These are phyloP conservation scores for Didymella glomerata DNA, from an alignment of 2,329 filamentous ascomycete genomes.

Conservation along the genomic window DNA sequence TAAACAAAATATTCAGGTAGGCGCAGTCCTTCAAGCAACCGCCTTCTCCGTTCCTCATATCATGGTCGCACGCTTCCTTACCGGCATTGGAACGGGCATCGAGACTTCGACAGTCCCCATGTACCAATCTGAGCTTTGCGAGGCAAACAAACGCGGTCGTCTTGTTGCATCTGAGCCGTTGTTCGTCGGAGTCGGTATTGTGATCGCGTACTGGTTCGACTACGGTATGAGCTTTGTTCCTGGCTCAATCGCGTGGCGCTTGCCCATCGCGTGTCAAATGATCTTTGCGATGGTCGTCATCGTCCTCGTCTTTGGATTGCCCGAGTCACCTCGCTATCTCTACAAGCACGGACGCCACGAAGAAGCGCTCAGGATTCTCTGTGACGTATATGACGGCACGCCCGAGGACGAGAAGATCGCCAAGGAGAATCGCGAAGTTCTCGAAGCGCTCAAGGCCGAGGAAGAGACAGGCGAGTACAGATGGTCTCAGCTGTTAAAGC, in stretches of 20 bases:
- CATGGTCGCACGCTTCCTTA: constrained; percentile 61
- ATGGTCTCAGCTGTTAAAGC: constrained; percentile 52
- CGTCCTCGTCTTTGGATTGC: constrained; percentile 51
- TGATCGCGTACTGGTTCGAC: constrained; percentile 58
- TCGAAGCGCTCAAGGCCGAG: constrained; percentile 50
- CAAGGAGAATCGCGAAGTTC: constrained; percentile 57
- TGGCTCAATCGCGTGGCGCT: constrained; percentile 57
- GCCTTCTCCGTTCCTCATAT: constrained; percentile 53
- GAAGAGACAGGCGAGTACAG: constrained; percentile 50
- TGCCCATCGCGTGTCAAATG: constrained; percentile 58
- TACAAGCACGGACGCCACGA: constrained; percentile 50
- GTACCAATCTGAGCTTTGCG: constrained; percentile 62
- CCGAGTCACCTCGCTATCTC: constrained; percentile 40
- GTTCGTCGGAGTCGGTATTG: constrained; percentile 59
- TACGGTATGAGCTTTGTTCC: constrained; percentile 50
- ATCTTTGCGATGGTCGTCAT: constrained; percentile 55
- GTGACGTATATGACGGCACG: constrained; percentile 58
- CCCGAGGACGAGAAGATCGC: constrained; percentile 63
- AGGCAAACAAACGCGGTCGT: constrained; percentile 65
- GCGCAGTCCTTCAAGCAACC: constrained; percentile 50
- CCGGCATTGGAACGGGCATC: constrained; percentile 63
- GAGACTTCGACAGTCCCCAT: constrained; percentile 63
- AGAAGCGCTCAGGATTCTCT: constrained; percentile 60
- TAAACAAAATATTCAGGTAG: constrained; percentile 33
- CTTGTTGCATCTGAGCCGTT: constrained; percentile 66